Percentiles rank a stretch among this genome's conserved stretches.
phyloP scores from a whole-genome alignment of 352 stramenopile genomes.

The Pythium rishiriense region DNA sequence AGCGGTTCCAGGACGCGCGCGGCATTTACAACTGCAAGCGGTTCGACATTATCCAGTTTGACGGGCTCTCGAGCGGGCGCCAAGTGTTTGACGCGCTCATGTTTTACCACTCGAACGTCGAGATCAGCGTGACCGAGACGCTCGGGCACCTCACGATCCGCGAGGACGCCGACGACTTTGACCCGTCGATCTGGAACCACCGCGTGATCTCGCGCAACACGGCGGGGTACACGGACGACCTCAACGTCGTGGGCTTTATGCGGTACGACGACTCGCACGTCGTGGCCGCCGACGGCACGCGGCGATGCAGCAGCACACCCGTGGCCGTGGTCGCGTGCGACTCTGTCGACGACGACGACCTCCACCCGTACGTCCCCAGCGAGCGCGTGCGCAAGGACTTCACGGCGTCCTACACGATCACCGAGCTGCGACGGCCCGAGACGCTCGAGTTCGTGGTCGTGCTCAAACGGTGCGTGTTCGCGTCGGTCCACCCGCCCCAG shows the following conservation, averaged over 20 bases:
- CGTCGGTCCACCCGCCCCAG: constrained; percentile 17
- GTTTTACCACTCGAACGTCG: constrained; percentile 44
- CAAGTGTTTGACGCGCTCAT: constrained; percentile 49
- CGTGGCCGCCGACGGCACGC: background rate
- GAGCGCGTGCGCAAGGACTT: constrained; percentile 46
- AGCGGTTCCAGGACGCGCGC: constrained; percentile 7
- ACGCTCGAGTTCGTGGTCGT: constrained; percentile 23
- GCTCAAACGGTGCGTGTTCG: constrained; percentile 19
- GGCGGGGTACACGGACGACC: constrained; percentile 34
- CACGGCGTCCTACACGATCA: constrained; percentile 24
- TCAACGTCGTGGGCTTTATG: constrained; percentile 36
- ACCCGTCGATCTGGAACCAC: constrained; percentile 31
- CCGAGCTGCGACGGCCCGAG: constrained; percentile 6
- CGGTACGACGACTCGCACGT: constrained; percentile 23
- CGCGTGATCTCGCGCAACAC: constrained; percentile 33
- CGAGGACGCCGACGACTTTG: constrained; percentile 34
- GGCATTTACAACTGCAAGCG: constrained; percentile 14
- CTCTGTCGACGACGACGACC: constrained; percentile 47
- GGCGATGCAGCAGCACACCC: background rate
- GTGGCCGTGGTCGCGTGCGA: constrained; percentile 43
- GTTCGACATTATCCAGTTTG: constrained; percentile 48
- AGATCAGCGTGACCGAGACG: constrained; percentile 54
- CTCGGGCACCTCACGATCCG: constrained; percentile 43
- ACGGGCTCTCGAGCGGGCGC: constrained; percentile 32
- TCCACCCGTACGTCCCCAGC: constrained; percentile 44